Conservation (phyloP, 192 early-diverging fungal species). For the Coemansia sp. region DNA sequence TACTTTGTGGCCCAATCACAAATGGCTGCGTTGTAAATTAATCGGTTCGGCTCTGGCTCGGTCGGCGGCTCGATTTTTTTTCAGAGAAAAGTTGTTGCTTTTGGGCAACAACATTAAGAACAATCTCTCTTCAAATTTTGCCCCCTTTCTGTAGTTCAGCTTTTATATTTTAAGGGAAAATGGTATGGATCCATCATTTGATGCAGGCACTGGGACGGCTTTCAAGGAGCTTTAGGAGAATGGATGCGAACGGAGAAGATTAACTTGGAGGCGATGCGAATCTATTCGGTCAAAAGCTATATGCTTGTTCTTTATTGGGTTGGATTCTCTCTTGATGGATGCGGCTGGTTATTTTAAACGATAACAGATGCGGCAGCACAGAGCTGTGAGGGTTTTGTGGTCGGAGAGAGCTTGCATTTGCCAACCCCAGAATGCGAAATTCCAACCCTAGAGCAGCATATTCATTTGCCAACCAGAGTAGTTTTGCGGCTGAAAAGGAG, state of each 20-base stretch:
- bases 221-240: background rate
- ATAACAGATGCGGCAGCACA: too few species aligned
- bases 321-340: background rate
- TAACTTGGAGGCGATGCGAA: background rate
- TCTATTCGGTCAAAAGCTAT: too few species aligned
- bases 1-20: background rate
- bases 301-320: background rate
- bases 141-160: slow-evolving; percentile 7
- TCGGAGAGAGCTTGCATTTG: too few species aligned
- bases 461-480: too few species aligned
- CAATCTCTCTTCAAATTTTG: slow-evolving; percentile 13
- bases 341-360: background rate
- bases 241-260: background rate
- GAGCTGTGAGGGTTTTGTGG: too few species aligned
- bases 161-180: slow-evolving; percentile 18
- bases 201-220: background rate
- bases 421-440: too few species aligned
- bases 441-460: too few species aligned
- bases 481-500: too few species aligned
- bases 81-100: background rate
- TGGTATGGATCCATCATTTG: slow-evolving; percentile 39
- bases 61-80: background rate
- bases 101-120: background rate
- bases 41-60: background rate
- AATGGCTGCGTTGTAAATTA: background rate